These are phyloP conservation scores for Metschnikowia anglica DNA, from an alignment of 805 yeast species.

Conservation along the genomic window DNA sequence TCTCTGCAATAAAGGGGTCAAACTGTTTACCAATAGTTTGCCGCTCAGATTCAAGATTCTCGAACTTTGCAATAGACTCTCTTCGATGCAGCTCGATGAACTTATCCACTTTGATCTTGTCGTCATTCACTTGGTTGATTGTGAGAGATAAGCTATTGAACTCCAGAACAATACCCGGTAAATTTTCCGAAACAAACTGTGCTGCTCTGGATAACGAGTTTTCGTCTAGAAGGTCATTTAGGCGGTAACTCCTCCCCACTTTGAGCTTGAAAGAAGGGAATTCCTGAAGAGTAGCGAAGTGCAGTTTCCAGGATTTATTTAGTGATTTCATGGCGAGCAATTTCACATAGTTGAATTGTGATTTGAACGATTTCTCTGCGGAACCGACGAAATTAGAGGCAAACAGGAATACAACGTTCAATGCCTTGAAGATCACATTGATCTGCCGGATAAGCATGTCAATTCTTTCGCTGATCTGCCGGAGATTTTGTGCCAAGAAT, in stretches of 20 bases:
- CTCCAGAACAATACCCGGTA: constrained; percentile 32
- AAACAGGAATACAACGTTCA: constrained; percentile 50
- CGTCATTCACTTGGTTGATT: constrained; percentile 39
- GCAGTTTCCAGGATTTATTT: constrained; percentile 34
- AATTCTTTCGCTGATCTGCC: constrained; percentile 30
- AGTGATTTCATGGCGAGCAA: constrained; percentile 44
- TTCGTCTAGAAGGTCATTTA: constrained; percentile 36
- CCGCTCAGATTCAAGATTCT: constrained; percentile 16
- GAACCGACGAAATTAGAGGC: constrained; percentile 48
- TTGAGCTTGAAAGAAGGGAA: constrained; percentile 39
- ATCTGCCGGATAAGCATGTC: constrained; percentile 34
- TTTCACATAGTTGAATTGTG: constrained; percentile 35
- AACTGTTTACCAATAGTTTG: background rate
- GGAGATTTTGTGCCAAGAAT: constrained; percentile 43
- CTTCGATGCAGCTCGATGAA: constrained; percentile 43
- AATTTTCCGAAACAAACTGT: constrained; percentile 22
- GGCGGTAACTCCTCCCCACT: constrained; percentile 22
- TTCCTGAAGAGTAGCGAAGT: constrained; percentile 35
- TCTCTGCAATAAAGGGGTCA: constrained; percentile 10
- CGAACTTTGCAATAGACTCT: constrained; percentile 34
- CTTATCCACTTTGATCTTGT: constrained; percentile 37
- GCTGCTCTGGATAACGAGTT: constrained; percentile 32
- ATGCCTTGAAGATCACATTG: constrained; percentile 43
- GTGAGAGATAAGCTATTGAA: constrained; percentile 34
- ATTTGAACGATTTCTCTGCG: constrained; percentile 47